Evolutionary conservation across 2,329 filamentous ascomycete genomes (phyloP), one percentile per base, ranked within the genome.

Genomic region (Epichloe sp.): DNA sequence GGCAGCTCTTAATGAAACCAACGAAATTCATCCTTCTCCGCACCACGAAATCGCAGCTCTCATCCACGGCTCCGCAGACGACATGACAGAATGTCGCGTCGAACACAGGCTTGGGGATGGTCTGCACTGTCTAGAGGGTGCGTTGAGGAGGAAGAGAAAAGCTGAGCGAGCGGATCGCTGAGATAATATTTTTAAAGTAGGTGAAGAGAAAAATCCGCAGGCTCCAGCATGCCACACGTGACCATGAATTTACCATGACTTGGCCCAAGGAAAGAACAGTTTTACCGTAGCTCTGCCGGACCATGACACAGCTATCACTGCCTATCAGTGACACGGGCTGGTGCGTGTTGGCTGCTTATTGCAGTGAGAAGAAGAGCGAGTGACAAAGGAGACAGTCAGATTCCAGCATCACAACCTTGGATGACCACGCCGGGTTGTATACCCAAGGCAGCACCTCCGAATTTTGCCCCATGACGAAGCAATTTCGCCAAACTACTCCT

Each of bases 111-210:
- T 72, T 69, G 68, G 73, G 77, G 76, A 81, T 83, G 83, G 76
- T 76, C 79, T 85, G 86, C 80, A 90, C 86, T 91, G 86, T 91
- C 87, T 90, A 73, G 75, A 78, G 82, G 83, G 77, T 78, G 85
- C 84, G 83, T 85, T 80, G 73, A 60, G 66, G 68, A 67, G 61
- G 64, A 68, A 70, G 62, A 63, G 67, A 70, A 69, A 53, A 67
- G 70, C 68, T 67, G 65, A 69, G 66, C 61, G 59, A 50, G 35
- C 38, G 36, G 23, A 23, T 31, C 8, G 8, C 3, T 26, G 0
- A 4, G 2, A 2, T 19, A 50, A 52, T 55, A 19, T 48, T 21
- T 48, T 48, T 36, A 31, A 51, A 23, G n/a, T 6, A 1, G 14
- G 6, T 15, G 7, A 6, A 19, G 4, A 31, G n/a, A 7, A 34